A percentile compares a stretch with the other conserved stretches of the same genome.
These are phyloP conservation scores for Hyphopichia khmerensis DNA, from an alignment of 1,139 yeast species.

Conservation along the genomic window DNA sequence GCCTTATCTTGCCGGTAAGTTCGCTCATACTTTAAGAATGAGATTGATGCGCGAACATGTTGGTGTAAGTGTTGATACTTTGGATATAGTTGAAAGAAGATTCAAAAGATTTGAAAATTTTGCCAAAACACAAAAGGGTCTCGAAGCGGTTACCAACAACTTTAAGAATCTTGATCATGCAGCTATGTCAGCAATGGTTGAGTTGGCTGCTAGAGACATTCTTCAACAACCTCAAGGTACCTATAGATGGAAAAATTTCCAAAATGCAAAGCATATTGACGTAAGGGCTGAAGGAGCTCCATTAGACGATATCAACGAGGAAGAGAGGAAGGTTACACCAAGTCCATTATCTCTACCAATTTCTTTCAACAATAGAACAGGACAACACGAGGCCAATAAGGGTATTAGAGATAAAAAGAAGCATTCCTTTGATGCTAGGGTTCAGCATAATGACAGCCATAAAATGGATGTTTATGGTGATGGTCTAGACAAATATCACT, in stretches of 20 bases:
- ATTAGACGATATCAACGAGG: constrained; percentile 26
- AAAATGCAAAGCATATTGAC: constrained; percentile 14
- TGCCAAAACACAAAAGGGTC: constrained; percentile 48
- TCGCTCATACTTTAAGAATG: constrained; percentile 86
- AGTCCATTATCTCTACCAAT: constrained; percentile 47
- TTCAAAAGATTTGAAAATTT: constrained; percentile 58
- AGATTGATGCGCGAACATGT: constrained; percentile 95
- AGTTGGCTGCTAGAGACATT: constrained; percentile 68
- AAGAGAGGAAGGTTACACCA: constrained; percentile 27
- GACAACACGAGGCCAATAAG: constrained; percentile 66
- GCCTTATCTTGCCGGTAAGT: constrained; percentile 77
- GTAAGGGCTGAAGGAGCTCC: constrained; percentile 21
- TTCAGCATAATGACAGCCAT: constrained; percentile 65
- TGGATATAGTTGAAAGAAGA: constrained; percentile 81
- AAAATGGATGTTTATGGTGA: constrained; percentile 71
- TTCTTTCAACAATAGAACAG: constrained; percentile 85
- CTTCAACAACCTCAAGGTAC: constrained; percentile 48
- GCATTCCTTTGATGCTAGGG: constrained; percentile 77
- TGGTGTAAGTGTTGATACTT: constrained; percentile 86
- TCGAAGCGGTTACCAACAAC: constrained; percentile 41
- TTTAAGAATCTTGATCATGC: constrained; percentile 32
- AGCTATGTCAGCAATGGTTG: constrained; percentile 66
- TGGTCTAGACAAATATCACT: constrained; percentile 64
- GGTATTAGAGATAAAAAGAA: constrained; percentile 86
- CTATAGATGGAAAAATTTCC: constrained; percentile 46